Evolutionary conservation across 169 alveolate species (phyloP), one percentile per base, ranked within the genome.

Genomic region (Plasmodium cynomolgi): DNA sequence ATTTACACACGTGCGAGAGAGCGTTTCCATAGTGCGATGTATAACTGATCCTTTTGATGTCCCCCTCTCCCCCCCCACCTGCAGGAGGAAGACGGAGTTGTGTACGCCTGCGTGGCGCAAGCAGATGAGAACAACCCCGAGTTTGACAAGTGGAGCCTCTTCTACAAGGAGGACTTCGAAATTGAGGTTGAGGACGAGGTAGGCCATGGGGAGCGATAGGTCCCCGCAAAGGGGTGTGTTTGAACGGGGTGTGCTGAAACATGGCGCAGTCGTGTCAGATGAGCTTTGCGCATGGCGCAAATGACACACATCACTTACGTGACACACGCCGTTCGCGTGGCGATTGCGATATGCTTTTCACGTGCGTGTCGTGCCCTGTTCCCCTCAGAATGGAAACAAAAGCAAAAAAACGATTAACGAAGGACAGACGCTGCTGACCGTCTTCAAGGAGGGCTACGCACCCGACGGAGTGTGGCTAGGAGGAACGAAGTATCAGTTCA

Each of bases 391-490:
- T 85, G 93, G 93, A 6, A 75, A 6, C n/a, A 85, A 85, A 54
- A 85, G 31, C 71, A 74, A 47, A 39, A 85, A 85, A 54, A 85
- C 93, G 0, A 85, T 85, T 8, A 74, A 74, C 47, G 93, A 85
- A 54, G 93, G 93, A 41, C 93, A 85, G 41, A 75, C 86, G 9
- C 39, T 85, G 26, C 44, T 85, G 15, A 77, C 84, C 20, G 84
- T 85, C 3, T 85, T 85, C 80, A 85, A 74, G 44, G 93, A 85
- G 71, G 93, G 93, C 71, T 82, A 71, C 50, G 96, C 97, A 26
- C 93, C 96, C 84, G 95, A 85, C 75, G 97, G 97, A 23, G 94
- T 96, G 15, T 96, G 95, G 92, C 77, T 96, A 37, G 97, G 97
- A n/a, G 97, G 97, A 33, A 88, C 93, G 39, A 96, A 96, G 81